These are phyloP conservation scores for Uronychia binucleata DNA, from an alignment of 73 alveolate genomes.

Conservation along the genomic window DNA sequence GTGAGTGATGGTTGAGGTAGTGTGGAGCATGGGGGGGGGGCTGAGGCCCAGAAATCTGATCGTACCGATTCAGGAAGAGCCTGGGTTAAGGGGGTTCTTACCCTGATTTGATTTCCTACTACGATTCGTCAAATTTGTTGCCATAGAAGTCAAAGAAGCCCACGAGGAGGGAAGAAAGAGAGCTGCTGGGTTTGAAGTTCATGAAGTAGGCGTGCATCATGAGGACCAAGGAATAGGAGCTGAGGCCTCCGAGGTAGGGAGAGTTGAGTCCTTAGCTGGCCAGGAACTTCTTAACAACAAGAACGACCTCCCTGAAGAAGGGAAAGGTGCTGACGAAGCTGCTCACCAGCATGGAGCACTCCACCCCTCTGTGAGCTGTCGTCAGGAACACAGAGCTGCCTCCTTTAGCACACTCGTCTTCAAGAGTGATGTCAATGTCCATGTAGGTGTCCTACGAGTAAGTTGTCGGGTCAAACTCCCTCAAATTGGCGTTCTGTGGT, in stretches of 20 bases:
- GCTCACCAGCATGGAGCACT: background rate
- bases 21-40: background rate
- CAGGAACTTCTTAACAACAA: constrained; percentile 56
- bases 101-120: background rate
- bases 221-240: constrained; percentile 56
- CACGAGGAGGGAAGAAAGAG: background rate
- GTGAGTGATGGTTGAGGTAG: background rate
- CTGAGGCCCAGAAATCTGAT: background rate
- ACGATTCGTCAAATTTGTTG: background rate
- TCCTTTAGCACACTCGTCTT: background rate
- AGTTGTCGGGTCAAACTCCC: background rate
- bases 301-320: constrained; percentile 36
- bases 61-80: background rate
- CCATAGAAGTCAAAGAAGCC: background rate
- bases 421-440: background rate
- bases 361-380: background rate
- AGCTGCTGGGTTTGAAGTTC: background rate
- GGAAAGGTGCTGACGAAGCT: background rate
- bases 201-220: constrained; percentile 39
- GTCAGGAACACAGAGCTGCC: background rate
- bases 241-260: constrained; percentile 67
- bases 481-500: background rate
- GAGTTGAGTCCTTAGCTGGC: constrained; percentile 33
- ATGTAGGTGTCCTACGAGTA: background rate
- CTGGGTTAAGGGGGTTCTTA: background rate